Conservation (phyloP, 176 grass and related monocot genomes). For the Avena sativa region DNA sequence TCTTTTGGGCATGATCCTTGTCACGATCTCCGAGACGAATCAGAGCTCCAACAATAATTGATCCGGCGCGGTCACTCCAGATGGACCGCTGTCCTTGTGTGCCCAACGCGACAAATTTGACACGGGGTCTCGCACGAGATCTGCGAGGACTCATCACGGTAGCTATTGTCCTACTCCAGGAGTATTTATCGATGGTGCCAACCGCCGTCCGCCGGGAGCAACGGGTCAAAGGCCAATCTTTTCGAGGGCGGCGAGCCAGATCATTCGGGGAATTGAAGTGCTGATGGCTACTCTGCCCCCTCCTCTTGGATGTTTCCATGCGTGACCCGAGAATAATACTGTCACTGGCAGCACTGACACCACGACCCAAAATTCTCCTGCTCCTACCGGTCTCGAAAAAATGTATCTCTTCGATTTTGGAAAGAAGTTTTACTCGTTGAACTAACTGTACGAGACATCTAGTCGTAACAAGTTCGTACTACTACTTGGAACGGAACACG, state of each 20-base stretch:
- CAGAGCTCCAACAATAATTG: not conserved
- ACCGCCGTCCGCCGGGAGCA: not conserved
- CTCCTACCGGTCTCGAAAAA: not conserved
- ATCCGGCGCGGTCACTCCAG: not conserved
- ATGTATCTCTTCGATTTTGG: not conserved
- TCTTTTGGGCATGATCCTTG: not conserved
- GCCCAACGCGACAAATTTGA: not conserved
- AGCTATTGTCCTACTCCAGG: too few relatives aligned
- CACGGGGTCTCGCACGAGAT: too few relatives aligned
- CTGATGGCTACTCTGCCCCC: not conserved
- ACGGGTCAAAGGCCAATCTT: not conserved
- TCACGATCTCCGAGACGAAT: not conserved
- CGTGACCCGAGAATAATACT: not conserved
- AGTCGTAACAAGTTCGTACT: not conserved
- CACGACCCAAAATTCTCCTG: not conserved
- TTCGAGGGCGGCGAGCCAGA: not conserved
- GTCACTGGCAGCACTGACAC: not conserved
- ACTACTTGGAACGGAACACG: not conserved
- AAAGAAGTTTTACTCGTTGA: not conserved
- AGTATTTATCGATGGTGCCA: not conserved
- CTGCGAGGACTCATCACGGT: too few relatives aligned
- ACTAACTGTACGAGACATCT: not conserved
- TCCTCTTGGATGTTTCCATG: slow-evolving; percentile 14
- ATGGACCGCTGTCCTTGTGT: not conserved
- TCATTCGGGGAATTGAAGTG: not conserved